Evolutionary conservation across 208 protist species (phyloP), one percentile per base, ranked within the genome.

Genomic region (Entamoeba histolytica): DNA sequence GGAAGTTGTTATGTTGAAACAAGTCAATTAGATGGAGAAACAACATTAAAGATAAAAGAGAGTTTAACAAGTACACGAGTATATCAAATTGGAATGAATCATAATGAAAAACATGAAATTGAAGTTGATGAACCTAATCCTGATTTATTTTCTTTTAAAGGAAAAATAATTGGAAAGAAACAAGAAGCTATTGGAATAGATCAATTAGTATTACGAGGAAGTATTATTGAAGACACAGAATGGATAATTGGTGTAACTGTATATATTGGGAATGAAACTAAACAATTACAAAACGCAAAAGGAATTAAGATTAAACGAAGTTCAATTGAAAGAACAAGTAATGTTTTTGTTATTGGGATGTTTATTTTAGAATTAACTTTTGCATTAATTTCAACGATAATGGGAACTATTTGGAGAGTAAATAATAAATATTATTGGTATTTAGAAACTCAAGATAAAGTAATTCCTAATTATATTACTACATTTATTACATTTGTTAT

Each of bases 11-110:
- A 99, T 94, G 96, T 99, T 31, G 92, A 98, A 93, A 99, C 98
- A 1, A 98, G 99, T 94, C 98, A 99, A 95, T 96, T 99, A 4
- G 98, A 99, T 95, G 98, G 98, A 12, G 94, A 95, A 87, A 94
- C 91, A 23, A 91, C 94, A 52, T 23, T 93, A 4, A 95, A 95
- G 39, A 69, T 69, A 1, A 69, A 69, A 69, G 55, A 69, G 3
- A 8, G 10, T 31, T 7, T 35, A 69, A 10, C 8, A 49, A 15
- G 7, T 17, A 93, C 92, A 73, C 44, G 49, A 39, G 3, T 39
- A 19, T 73, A 69, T 6, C 6, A 28, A 17, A 39, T 28, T 39
- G 14, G 0, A 17, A 39, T 91, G 69, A 14, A 10, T 28, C 7
- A 7, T 10, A 44, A 14, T 28, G 69, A 39, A 39, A 35, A 3